phyloP scores from a whole-genome alignment of 495 filamentous ascomycete species.

The Beverwykella pulmonaria region DNA sequence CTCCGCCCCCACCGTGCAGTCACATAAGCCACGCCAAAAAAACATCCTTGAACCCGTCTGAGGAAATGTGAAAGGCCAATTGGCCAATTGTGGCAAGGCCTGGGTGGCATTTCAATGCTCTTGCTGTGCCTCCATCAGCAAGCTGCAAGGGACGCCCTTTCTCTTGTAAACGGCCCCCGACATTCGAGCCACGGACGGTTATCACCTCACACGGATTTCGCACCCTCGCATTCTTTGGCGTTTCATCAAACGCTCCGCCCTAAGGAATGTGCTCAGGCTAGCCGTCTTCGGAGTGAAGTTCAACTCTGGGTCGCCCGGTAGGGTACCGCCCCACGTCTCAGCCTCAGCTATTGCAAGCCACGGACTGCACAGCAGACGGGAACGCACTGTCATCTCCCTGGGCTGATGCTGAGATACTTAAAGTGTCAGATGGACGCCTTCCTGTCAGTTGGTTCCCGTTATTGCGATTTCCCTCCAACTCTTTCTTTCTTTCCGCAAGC shows the following conservation, averaged over 20 bases:
- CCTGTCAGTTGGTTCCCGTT: background rate
- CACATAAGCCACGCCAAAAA: conserved; percentile 10
- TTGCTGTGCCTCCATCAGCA: background rate
- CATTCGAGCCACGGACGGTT: background rate
- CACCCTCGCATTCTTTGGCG: background rate
- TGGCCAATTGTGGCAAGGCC: background rate
- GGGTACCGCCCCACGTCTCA: background rate
- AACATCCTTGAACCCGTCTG: background rate
- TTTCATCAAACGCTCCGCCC: background rate
- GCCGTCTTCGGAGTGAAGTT: background rate
- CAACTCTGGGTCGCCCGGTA: background rate
- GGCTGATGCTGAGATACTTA: background rate
- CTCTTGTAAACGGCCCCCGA: background rate
- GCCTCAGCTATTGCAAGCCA: conserved; percentile 1
- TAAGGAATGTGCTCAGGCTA: background rate
- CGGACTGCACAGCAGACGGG: background rate
- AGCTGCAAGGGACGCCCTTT: background rate
- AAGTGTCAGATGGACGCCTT: background rate
- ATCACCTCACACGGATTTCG: background rate
- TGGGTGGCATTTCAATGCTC: background rate
- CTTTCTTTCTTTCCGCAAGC: background rate
- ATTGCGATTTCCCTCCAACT: background rate
- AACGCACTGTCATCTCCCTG: background rate
- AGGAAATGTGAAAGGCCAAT: background rate
- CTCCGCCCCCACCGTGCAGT: conserved; percentile 1